phyloP scores from a whole-genome alignment of 1,139 yeast genomes.

The Blastobotrys malaysiensis region DNA sequence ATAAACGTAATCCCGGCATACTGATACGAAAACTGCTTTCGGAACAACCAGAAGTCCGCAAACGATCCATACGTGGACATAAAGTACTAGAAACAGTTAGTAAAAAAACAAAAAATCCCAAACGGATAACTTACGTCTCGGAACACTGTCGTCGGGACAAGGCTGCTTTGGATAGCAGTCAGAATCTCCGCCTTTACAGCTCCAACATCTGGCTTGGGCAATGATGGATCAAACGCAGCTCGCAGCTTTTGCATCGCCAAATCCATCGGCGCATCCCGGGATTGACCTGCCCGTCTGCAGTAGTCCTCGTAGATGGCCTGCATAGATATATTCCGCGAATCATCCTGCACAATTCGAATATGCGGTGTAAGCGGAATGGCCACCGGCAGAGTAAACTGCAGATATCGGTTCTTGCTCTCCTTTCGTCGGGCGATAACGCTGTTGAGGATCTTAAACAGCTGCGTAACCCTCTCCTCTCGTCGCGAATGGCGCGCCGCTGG shows the following conservation, averaged over 20 bases:
- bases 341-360: constrained; percentile 85
- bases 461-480: constrained; percentile 92
- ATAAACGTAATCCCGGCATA: constrained; percentile 93
- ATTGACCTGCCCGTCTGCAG: constrained; percentile 68
- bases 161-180: constrained; percentile 78
- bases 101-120: background rate
- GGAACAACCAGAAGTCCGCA: constrained; percentile 95
- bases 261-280: constrained; percentile 85
- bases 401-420: constrained; percentile 79
- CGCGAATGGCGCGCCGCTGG: constrained; percentile 98
- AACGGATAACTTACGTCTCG: constrained; percentile 43
- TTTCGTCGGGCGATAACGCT: constrained; percentile 75
- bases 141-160: constrained; percentile 82
- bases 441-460: constrained; percentile 81
- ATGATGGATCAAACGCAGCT: constrained; percentile 86
- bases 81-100: constrained; percentile 34
- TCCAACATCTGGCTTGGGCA: constrained; percentile 88
- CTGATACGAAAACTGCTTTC: constrained; percentile 91
- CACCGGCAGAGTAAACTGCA: constrained; percentile 80
- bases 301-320: constrained; percentile 84
- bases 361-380: constrained; percentile 96
- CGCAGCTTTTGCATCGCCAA: constrained; percentile 81
- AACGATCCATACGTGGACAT: constrained; percentile 64
- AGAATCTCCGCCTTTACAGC: constrained; percentile 87
- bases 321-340: constrained; percentile 69